Conservation (phyloP, 805 yeast species). For the Blastobotrys terrestris region DNA sequence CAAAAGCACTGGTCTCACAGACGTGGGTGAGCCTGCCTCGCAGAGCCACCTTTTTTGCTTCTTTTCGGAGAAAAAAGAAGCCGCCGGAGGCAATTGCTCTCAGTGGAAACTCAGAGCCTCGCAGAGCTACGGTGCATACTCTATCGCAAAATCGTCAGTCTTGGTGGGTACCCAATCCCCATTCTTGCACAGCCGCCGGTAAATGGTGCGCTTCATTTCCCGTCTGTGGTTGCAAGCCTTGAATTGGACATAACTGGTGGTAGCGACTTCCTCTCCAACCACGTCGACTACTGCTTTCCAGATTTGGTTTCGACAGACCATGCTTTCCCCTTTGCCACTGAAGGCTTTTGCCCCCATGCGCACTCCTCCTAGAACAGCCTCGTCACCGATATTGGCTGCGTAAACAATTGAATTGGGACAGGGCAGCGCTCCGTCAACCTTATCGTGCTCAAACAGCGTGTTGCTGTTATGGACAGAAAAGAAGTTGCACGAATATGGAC, state of each 20-base stretch:
- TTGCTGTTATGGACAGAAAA: background rate
- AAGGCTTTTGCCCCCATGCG: conserved; percentile 23
- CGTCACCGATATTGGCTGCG: background rate
- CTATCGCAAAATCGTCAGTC: conserved; percentile 10
- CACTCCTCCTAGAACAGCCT: conserved; percentile 24
- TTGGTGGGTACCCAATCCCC: conserved; percentile 19
- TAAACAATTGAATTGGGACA: conserved; percentile 13
- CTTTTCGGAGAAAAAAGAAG: too few relatives aligned
- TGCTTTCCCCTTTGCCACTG: conserved; percentile 18
- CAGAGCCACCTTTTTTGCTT: too few relatives aligned
- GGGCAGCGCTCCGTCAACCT: conserved; percentile 11
- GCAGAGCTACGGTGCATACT: background rate
- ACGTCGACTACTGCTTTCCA: conserved; percentile 3
- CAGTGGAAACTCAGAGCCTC: too few relatives aligned
- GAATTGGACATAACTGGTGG: conserved; percentile 9
- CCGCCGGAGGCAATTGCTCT: too few relatives aligned
- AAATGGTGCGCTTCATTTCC: conserved; percentile 9
- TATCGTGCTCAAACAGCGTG: background rate
- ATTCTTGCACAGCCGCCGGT: conserved; percentile 4
- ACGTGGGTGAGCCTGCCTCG: too few relatives aligned
- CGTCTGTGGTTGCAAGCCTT: conserved; percentile 9
- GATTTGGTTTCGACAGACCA: conserved; percentile 15
- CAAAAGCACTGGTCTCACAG: too few relatives aligned
- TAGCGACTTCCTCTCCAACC: conserved; percentile 3
- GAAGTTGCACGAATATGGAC: background rate